Base-by-base conservation (phyloP, 805 yeast genomes). In the Metschnikowia dekortorum region DNA sequence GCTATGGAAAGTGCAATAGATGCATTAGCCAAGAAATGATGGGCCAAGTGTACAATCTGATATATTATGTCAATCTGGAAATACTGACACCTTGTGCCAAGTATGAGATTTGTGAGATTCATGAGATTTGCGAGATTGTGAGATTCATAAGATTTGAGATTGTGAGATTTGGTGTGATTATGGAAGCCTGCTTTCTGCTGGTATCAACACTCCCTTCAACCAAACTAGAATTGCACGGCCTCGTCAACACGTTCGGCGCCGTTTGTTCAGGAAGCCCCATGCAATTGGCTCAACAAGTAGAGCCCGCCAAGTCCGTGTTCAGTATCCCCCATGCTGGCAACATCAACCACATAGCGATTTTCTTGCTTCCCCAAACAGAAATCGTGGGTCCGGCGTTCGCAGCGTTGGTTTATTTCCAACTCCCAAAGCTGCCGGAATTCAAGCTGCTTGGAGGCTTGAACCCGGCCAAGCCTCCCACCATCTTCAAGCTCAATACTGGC, bases 361-460 rank as follows among this genome's bases (percentile, higher is more conserved):
- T 94, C 64, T 70, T 91, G 44, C 75, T 94, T 1, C 99, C 99
- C 0, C 88, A 89, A 54, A 80, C 87, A 3, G 82, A 80, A 30
- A 71, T 73, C 53, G 60, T 61, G 35, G 96, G 91, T 48, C 79
- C 81, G 1, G 79, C 79, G 43, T 85, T 75, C 58, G 82, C 92
- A 1, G 98, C 97, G 0, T 76, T 92, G 39, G 88, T 94, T 2
- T 94, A 86, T 66, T 92, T 89, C 68, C 96, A 92, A 64, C 69
- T 91, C 47, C 90, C 91, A 11, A 73, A 76, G 8, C 69, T 75
- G 46, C 76, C 74, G 22, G 78, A 84, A 31, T 87, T 85, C 66
- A 79, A 79, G 55, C 71, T 88, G 11, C 74, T 85, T 49, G 92
- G 92, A 3, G 83, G 83, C 10, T 61, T 86, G 29, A 78, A 79